Evolutionary conservation across 2,329 filamentous ascomycete species (phyloP).

Genomic region (Fonsecaea nubica): DNA sequence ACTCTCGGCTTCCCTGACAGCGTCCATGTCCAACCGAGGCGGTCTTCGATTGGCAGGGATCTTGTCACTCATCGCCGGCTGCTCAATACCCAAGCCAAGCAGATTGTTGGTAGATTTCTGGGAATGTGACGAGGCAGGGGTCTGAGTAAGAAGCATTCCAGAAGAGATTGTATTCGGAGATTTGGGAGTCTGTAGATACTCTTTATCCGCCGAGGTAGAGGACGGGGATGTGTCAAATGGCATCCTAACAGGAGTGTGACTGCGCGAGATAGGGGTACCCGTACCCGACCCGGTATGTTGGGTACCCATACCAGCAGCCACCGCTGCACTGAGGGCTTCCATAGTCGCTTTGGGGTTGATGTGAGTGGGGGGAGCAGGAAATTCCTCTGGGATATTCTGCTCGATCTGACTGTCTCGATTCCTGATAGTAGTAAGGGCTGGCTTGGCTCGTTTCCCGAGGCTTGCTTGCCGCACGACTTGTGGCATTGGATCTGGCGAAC

Average conservation of each 20-base stretch:
- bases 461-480: conserved; percentile 51
- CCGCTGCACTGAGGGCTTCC: conserved; percentile 36
- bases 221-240: conserved; percentile 34
- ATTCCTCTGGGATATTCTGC: conserved; percentile 33
- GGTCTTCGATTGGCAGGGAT: conserved; percentile 58
- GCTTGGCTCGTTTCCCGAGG: conserved; percentile 51
- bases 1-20: conserved; percentile 78
- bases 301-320: conserved; percentile 32
- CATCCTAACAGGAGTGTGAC: conserved; percentile 34
- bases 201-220: conserved; percentile 32
- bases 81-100: conserved; percentile 35
- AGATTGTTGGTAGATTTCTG: conserved; percentile 33
- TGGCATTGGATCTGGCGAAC: conserved; percentile 30
- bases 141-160: conserved; percentile 22
- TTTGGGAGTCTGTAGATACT: conserved; percentile 34
- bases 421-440: conserved; percentile 51
- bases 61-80: conserved; percentile 48
- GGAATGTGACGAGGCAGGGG: conserved; percentile 28
- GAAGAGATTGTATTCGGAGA: conserved; percentile 30
- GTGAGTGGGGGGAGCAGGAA: conserved; percentile 11
- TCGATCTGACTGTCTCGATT: conserved; percentile 39
- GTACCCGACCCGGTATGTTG: conserved; percentile 13
- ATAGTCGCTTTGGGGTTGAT: conserved; percentile 33
- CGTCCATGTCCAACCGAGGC: conserved; percentile 79
- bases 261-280: conserved; percentile 27